Percentiles rank a stretch among this genome's conserved stretches.
Evolutionary conservation across 345 rosid species (phyloP).

Genomic region (Camelina neglecta): DNA sequence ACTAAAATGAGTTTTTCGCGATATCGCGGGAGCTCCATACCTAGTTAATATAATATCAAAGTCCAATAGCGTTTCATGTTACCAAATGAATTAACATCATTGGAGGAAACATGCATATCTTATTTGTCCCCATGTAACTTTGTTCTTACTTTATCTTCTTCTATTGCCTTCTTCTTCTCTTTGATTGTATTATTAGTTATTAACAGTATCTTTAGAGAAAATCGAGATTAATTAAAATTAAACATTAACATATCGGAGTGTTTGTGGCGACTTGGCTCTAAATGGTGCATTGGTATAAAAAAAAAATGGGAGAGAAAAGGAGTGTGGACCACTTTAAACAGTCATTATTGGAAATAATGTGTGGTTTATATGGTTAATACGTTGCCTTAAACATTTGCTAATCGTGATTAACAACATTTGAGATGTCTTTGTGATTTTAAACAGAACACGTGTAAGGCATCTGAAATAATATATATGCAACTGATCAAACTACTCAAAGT

Average conservation of each 20-base stretch:
- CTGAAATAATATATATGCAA: conserved; percentile 24
- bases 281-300: conserved; percentile 1
- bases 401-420: conserved; percentile 37
- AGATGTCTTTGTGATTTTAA: conserved; percentile 38
- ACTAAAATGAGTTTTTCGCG: too few species aligned
- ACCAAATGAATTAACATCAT: conserved; percentile 40
- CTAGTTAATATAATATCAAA: not conserved
- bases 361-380: conserved; percentile 46
- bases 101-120: conserved; percentile 44
- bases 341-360: conserved; percentile 39
- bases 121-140: conserved; percentile 31
- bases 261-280: conserved; percentile 38
- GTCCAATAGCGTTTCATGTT: conserved; percentile 34
- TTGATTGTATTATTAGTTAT: not conserved
- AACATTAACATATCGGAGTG: not conserved
- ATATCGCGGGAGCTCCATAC: too few species aligned
- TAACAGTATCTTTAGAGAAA: conserved; percentile 34
- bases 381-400: conserved; percentile 38
- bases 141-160: conserved; percentile 32
- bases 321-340: conserved; percentile 42
- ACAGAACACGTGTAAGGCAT: conserved; percentile 43
- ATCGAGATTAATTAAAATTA: not conserved
- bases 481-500: conserved; percentile 22
- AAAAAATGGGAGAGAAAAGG: not conserved
- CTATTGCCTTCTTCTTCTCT: conserved; percentile 40